Conservation (phyloP, 805 yeast species). For the Yamadazyma olivae region DNA sequence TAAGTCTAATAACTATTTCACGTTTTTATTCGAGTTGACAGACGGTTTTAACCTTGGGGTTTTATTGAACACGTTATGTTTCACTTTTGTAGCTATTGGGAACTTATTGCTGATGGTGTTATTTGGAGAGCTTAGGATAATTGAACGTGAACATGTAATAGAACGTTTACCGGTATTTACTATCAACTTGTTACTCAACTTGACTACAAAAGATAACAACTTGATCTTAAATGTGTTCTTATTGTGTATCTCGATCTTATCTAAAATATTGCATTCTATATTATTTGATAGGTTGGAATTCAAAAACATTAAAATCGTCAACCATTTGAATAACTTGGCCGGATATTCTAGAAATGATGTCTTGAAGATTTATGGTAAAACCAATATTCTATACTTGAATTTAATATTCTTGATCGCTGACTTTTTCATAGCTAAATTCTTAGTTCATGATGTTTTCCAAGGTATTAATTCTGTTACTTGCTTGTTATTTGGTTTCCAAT, state of each 20-base stretch:
- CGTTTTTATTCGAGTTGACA: constrained; percentile 26
- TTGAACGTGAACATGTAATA: constrained; percentile 67
- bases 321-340: constrained; percentile 17
- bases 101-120: constrained; percentile 49
- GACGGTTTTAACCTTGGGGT: constrained; percentile 28
- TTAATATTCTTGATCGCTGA: constrained; percentile 48
- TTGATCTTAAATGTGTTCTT: constrained; percentile 48
- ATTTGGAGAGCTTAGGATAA: constrained; percentile 72
- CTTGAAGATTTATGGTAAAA: constrained; percentile 32
- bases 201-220: constrained; percentile 65
- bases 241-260: constrained; percentile 25
- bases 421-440: constrained; percentile 46
- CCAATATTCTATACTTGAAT: constrained; percentile 38
- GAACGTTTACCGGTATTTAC: constrained; percentile 34
- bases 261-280: constrained; percentile 78
- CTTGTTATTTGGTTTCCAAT: constrained; percentile 73
- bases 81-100: constrained; percentile 18
- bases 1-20: constrained; percentile 19
- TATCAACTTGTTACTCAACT: constrained; percentile 53
- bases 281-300: constrained; percentile 51
- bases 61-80: constrained; percentile 23
- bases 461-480: constrained; percentile 53
- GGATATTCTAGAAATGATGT: constrained; percentile 14
- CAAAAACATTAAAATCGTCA: constrained; percentile 25
- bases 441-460: constrained; percentile 55